Base-by-base conservation (phyloP, 139 green algal genomes). In the Trebouxia sp. region DNA sequence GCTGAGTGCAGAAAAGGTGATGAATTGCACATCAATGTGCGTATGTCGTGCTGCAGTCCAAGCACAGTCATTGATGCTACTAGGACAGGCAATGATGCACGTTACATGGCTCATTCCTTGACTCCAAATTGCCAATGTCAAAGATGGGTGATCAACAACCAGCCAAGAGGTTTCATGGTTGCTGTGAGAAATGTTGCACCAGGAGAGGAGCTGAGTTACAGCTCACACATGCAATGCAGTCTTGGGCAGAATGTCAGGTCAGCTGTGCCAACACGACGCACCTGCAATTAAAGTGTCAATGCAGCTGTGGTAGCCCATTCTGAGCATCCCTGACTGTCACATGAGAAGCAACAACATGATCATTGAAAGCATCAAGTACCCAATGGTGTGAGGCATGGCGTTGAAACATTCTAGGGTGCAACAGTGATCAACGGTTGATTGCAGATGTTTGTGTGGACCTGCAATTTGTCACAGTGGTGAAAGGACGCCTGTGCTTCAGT, bases 1-100 rank as follows among this genome's bases (percentile, higher is more conserved):
- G 47, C 47, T 53, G 14, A 26, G 14, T 53, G 15, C 47, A 53
- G n/a, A n/a, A n/a, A n/a, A n/a, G n/a, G n/a, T n/a, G n/a, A n/a
- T n/a, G n/a, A n/a, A n/a, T n/a, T n/a, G n/a, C n/a, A n/a, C n/a
- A n/a, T n/a, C n/a, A n/a, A n/a, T n/a, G n/a, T n/a, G n/a, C n/a
- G n/a, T n/a, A n/a, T 53, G 1, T 53, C 14, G 47, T 17, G 14
- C 47, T 72, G 62, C 32, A 72, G 62, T 43, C 62, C 62, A 45
- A 72, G 62, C 35, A 41, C 37, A 12, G 62, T 72, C 12, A 72
- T 72, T 45, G 62, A 72, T 72, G 62, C 62, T 5, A 72, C 62
- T 30, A 32, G 35, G 32, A 43, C 37, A 45, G 62, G 62, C 35
- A 72, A 72, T 3, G 37, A 72, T 39, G 62, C 62, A 8, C 62